These are phyloP conservation scores for Rhodamnia argentea DNA, from an alignment of 345 rosid genomes.

Conservation along the genomic window DNA sequence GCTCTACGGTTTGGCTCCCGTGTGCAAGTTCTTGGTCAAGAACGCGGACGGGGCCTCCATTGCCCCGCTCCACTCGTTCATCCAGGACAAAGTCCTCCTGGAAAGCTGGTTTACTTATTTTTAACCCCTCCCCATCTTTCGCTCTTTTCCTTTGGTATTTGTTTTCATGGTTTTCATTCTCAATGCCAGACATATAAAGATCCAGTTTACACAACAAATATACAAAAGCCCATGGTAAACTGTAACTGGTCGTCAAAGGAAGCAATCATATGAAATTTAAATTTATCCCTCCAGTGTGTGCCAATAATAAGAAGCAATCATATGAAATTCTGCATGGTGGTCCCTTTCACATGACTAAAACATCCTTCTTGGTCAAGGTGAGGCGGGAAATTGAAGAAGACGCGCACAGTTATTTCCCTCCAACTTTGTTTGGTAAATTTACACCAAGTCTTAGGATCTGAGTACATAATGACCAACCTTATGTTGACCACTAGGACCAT, in stretches of 20 bases:
- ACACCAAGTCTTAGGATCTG: too few relatives aligned
- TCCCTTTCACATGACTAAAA: neutral
- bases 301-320: neutral
- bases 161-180: neutral
- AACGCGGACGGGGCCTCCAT: constrained; percentile 74
- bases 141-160: neutral
- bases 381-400: neutral
- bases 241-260: neutral
- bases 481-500: too few relatives aligned
- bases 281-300: neutral
- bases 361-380: neutral
- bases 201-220: too few relatives aligned
- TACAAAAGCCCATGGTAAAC: neutral
- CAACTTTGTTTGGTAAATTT: neutral
- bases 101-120: constrained; percentile 51
- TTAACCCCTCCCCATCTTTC: neutral
- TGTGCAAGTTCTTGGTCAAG: constrained; percentile 67
- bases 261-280: neutral
- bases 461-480: too few relatives aligned
- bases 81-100: constrained; percentile 76
- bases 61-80: constrained; percentile 59
- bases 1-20: constrained; percentile 69
- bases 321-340: neutral
- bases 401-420: neutral
- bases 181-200: neutral